Evolutionary conservation across 495 filamentous ascomycete genomes (phyloP).

Genomic region (Penicillium malachiteum): DNA sequence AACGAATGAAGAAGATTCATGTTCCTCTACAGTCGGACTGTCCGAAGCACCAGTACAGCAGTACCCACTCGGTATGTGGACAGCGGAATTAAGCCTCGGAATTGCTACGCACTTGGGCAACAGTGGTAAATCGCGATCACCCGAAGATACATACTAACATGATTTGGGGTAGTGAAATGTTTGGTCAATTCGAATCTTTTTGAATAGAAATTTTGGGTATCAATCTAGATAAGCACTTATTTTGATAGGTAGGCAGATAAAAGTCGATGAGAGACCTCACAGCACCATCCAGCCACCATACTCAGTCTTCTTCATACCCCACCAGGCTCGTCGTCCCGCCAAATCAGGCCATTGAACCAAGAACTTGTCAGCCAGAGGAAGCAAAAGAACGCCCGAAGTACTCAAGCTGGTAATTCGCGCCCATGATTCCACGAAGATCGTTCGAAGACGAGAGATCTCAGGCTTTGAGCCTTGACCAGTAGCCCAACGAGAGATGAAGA

Average conservation of each 20-base stretch:
- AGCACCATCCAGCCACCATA: constrained; percentile 48
- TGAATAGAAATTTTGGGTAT: no score
- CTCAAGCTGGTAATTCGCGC: constrained; percentile 78
- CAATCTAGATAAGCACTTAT: no score
- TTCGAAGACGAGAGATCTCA: constrained; percentile 54
- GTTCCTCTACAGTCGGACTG: neutral
- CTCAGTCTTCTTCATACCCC: constrained; percentile 41
- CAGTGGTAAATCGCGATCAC: no score
- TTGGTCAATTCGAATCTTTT: no score
- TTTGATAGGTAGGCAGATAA: neutral
- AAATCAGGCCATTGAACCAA: constrained; percentile 72
- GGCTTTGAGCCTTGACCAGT: constrained; percentile 2
- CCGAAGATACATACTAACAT: no score
- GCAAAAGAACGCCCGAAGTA: constrained; percentile 72
- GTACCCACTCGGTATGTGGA: constrained; percentile 16
- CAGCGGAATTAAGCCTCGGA: neutral
- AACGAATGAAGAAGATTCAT: neutral
- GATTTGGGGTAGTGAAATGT: no score
- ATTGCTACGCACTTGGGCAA: neutral
- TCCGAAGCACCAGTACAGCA: neutral
- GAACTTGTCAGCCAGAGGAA: constrained; percentile 64
- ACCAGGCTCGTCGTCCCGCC: constrained; percentile 44
- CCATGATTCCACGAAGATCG: constrained; percentile 89
- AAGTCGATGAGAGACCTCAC: constrained; percentile 13
- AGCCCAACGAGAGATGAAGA: constrained; percentile 11